A percentile compares a stretch with the other conserved stretches of the same genome.
Evolutionary conservation across 108 stramenopile species (phyloP).

Genomic region (Skeletonema potamos): DNA sequence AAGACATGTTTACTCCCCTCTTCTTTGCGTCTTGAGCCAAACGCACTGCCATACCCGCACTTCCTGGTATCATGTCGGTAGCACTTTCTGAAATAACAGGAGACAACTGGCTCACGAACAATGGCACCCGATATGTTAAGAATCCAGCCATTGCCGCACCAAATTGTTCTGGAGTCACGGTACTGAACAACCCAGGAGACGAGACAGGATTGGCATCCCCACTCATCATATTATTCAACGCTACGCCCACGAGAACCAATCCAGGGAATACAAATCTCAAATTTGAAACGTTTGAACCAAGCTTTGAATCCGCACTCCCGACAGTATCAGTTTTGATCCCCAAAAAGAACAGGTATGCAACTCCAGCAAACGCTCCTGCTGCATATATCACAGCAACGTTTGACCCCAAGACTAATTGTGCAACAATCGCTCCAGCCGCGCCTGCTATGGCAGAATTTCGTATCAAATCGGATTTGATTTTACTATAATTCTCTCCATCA

Average conservation of each 20-base stretch:
- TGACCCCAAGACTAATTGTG: conserved; percentile 49
- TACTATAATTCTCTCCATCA: conserved; percentile 53
- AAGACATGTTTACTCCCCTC: conserved; percentile 14
- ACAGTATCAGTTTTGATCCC: conserved; percentile 81
- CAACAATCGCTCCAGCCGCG: conserved; percentile 52
- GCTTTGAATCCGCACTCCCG: conserved; percentile 44
- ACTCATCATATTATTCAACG: conserved; percentile 51
- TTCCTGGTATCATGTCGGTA: conserved; percentile 38
- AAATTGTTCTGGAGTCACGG: conserved; percentile 75
- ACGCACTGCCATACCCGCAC: conserved; percentile 28
- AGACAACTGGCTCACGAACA: conserved; percentile 67
- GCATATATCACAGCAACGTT: conserved; percentile 67
- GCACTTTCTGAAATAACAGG: conserved; percentile 55
- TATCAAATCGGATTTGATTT: conserved; percentile 60
- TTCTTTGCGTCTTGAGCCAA: conserved; percentile 19
- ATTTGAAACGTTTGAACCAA: conserved; percentile 61
- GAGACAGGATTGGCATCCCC: conserved; percentile 50
- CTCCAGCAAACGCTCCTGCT: conserved; percentile 63
- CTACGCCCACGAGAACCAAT: conserved; percentile 64
- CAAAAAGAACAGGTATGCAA: conserved; percentile 72
- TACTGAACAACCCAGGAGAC: conserved; percentile 43
- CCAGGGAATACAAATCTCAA: conserved; percentile 72
- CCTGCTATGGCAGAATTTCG: conserved; percentile 61
- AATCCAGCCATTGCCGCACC: conserved; percentile 78
- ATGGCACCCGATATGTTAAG: conserved; percentile 81